These are phyloP conservation scores for Tolypocladium tundrense DNA, from an alignment of 2,329 filamentous ascomycete genomes.

Conservation along the genomic window DNA sequence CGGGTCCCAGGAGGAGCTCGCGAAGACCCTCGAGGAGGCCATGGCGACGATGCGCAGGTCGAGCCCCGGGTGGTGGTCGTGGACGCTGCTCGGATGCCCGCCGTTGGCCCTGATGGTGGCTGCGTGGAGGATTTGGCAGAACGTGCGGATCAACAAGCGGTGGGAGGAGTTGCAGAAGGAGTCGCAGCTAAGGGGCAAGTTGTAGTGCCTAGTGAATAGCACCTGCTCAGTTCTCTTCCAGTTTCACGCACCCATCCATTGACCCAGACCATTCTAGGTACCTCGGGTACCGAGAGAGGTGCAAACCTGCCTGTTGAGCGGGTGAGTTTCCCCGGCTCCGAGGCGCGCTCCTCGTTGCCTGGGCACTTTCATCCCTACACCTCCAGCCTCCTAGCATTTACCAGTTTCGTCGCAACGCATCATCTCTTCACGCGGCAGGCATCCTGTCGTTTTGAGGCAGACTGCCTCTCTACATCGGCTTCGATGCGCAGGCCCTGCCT, in stretches of 20 bases:
- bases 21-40: constrained; percentile 53
- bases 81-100: constrained; percentile 57
- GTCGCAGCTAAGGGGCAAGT: constrained; percentile 19
- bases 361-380: not conserved
- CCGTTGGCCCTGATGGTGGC: constrained; percentile 62
- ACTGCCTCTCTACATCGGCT: not conserved
- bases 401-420: not conserved
- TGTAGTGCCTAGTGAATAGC: constrained; percentile 1
- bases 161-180: constrained; percentile 52
- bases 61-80: constrained; percentile 81
- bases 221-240: not conserved
- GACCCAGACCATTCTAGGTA: not conserved
- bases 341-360: not conserved
- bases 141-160: constrained; percentile 55
- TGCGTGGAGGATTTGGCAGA: constrained; percentile 62
- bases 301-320: not conserved
- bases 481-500: not conserved
- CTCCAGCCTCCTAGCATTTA: not conserved
- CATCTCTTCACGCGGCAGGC: not conserved
- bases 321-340: not conserved
- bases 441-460: not conserved
- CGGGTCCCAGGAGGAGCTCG: constrained; percentile 58
- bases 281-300: too few relatives aligned
- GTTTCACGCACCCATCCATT: not conserved
- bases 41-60: constrained; percentile 50